A percentile compares a stretch with the other conserved stretches of the same genome.
These are phyloP conservation scores for Coelomomyces lativittatus DNA, from an alignment of 371 early-diverging fungal species.

Conservation along the genomic window DNA sequence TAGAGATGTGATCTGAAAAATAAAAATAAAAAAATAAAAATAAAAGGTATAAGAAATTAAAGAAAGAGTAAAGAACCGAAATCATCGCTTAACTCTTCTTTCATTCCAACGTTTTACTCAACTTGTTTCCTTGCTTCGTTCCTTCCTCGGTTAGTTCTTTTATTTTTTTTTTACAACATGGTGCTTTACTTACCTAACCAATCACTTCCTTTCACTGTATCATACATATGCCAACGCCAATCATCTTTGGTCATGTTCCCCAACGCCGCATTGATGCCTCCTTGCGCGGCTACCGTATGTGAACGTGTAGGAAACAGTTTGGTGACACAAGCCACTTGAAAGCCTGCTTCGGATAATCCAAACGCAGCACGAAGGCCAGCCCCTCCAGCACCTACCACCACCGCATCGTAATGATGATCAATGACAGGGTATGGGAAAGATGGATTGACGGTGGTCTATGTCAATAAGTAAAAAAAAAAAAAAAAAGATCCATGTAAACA, in stretches of 20 bases:
- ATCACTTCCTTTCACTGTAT: slow-evolving; percentile 94
- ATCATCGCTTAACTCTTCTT: too few relatives aligned
- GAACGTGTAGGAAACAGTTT: slow-evolving; percentile 96
- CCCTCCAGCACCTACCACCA: slow-evolving; percentile 96
- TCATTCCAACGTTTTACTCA: too few relatives aligned
- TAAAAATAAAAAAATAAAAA: neutral
- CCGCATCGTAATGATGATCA: slow-evolving; percentile 91
- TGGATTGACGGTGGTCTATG: slow-evolving; percentile 3
- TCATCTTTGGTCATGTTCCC: slow-evolving; percentile 98
- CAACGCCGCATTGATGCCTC: slow-evolving; percentile 95
- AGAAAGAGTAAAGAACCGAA: too few relatives aligned
- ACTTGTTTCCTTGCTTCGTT: too few relatives aligned
- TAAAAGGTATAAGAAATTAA: too few relatives aligned
- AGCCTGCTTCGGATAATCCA: slow-evolving; percentile 90
- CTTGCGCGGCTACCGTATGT: slow-evolving; percentile 97
- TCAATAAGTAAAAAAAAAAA: too few relatives aligned
- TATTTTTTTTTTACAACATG: neutral
- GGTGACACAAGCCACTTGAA: slow-evolving; percentile 93
- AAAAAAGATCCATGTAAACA: too few relatives aligned
- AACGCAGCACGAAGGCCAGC: slow-evolving; percentile 95
- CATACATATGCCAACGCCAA: slow-evolving; percentile 99
- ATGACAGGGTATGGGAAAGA: slow-evolving; percentile 59
- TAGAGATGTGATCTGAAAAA: neutral
- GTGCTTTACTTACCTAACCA: too few relatives aligned
- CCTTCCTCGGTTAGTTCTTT: too few relatives aligned